Evolutionary conservation across 1,284 basidiomycete genomes (phyloP).

Genomic region (Ceratobasidium sp.): DNA sequence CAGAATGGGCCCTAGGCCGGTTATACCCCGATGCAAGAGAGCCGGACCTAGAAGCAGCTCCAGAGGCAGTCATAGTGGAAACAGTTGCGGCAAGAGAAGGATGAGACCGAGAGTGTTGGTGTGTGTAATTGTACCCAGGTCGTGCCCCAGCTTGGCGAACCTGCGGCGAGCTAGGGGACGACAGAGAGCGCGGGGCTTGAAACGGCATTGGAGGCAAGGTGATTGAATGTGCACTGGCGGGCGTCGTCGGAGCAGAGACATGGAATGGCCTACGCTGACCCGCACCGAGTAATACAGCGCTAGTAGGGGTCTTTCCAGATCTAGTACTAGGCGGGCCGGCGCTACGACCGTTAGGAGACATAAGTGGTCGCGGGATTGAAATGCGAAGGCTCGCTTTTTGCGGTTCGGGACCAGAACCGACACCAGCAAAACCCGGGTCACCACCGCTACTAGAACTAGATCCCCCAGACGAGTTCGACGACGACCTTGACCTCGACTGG

Average conservation of each 20-base stretch:
- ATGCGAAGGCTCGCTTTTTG: not conserved
- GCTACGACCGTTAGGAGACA: not conserved
- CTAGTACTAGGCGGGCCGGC: not conserved
- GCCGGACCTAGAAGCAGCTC: not conserved
- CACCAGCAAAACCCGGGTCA: slow-evolving; percentile 22
- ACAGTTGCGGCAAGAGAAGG: slow-evolving; percentile 11
- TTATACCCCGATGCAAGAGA: not conserved
- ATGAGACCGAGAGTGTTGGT: slow-evolving; percentile 7
- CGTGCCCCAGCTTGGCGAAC: slow-evolving; percentile 7
- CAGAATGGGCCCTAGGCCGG: slow-evolving; percentile 15
- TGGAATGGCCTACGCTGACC: slow-evolving; percentile 5
- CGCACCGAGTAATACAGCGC: not conserved
- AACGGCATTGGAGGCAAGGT: not conserved
- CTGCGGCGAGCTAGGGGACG: not conserved
- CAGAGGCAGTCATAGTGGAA: slow-evolving; percentile 8
- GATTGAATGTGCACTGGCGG: not conserved
- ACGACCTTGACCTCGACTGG: slow-evolving; percentile 9
- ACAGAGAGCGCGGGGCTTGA: not conserved
- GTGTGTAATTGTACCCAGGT: not conserved
- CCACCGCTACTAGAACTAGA: not conserved
- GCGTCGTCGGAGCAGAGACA: slow-evolving; percentile 1
- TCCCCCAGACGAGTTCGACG: slow-evolving; percentile 20
- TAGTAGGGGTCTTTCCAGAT: not conserved
- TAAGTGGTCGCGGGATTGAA: not conserved
- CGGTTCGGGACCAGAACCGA: slow-evolving; percentile 19